Percentiles rank a stretch among this genome's conserved stretches.
phyloP scores from a whole-genome alignment of 2,329 filamentous ascomycete species.

The Xylaria multiplex region DNA sequence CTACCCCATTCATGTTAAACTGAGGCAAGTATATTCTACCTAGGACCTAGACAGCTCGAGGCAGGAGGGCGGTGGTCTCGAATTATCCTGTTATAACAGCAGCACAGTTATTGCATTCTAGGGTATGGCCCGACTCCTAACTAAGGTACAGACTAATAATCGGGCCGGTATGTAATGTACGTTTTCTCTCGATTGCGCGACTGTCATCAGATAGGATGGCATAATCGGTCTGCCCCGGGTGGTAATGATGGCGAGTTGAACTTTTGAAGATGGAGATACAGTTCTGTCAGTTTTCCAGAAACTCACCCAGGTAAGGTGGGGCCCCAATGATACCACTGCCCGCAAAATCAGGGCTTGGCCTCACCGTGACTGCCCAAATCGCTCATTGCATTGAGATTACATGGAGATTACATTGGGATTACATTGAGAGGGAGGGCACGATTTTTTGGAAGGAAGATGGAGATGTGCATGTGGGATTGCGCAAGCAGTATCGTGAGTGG shows the following conservation, averaged over 20 bases:
- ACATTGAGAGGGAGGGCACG: conserved; percentile 6
- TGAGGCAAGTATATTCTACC: neutral
- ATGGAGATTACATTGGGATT: neutral
- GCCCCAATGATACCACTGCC: conserved; percentile 13
- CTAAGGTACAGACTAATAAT: neutral
- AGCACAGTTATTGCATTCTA: neutral
- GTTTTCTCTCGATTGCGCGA: neutral
- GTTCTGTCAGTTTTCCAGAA: conserved; percentile 2
- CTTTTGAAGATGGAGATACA: too few species aligned
- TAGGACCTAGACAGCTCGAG: neutral
- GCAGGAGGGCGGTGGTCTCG: neutral
- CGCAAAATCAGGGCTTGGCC: conserved; percentile 2
- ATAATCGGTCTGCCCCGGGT: neutral
- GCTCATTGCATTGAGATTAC: conserved; percentile 3
- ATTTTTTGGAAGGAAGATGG: conserved; percentile 7
- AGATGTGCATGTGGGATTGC: conserved; percentile 19
- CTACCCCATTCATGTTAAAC: too few species aligned
- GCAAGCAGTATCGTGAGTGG: conserved; percentile 20
- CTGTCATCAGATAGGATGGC: neutral
- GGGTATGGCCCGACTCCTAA: neutral
- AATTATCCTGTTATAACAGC: neutral
- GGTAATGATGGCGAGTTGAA: neutral
- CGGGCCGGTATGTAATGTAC: neutral
- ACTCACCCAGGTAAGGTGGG: neutral
- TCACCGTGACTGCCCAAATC: neutral